Conservation (phyloP, 352 stramenopile species). For the Pythium aphanidermatum region DNA sequence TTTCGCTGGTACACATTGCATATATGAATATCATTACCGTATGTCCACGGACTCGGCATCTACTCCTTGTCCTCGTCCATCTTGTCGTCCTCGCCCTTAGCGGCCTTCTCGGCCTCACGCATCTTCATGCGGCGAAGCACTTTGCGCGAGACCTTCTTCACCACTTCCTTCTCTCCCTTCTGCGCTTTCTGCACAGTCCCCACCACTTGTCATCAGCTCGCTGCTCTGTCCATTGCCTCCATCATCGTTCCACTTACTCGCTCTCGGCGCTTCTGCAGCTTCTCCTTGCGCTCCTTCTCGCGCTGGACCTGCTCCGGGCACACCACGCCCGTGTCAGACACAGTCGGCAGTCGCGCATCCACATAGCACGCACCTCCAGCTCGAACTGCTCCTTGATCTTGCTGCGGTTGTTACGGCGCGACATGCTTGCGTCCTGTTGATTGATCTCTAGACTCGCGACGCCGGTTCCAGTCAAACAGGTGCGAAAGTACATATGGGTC, state of each 20-base stretch:
- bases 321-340: neutral
- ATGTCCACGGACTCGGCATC: too few relatives aligned
- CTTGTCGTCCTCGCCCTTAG: conserved; percentile 14
- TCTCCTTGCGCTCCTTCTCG: conserved; percentile 30
- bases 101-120: conserved; percentile 23
- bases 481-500: too few relatives aligned
- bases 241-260: conserved; percentile 11
- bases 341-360: neutral
- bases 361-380: conserved; percentile 20
- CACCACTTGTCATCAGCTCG: conserved; percentile 1
- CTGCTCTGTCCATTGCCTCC: neutral
- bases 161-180: conserved; percentile 21
- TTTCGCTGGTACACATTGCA: too few relatives aligned
- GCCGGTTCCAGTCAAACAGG: too few relatives aligned
- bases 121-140: conserved; percentile 31
- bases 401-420: conserved; percentile 29
- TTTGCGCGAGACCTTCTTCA: conserved; percentile 40
- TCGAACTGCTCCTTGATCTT: conserved; percentile 32
- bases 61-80: conserved; percentile 19
- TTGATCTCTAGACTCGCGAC: too few relatives aligned
- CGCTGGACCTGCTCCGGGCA: conserved; percentile 10
- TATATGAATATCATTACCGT: too few relatives aligned
- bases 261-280: conserved; percentile 29
- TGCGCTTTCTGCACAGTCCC: conserved; percentile 17
- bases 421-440: conserved; percentile 14